Evolutionary conservation across 2,329 filamentous ascomycete genomes (phyloP), one percentile per base, ranked within the genome.

Genomic region (Diplocarpon rosae): DNA sequence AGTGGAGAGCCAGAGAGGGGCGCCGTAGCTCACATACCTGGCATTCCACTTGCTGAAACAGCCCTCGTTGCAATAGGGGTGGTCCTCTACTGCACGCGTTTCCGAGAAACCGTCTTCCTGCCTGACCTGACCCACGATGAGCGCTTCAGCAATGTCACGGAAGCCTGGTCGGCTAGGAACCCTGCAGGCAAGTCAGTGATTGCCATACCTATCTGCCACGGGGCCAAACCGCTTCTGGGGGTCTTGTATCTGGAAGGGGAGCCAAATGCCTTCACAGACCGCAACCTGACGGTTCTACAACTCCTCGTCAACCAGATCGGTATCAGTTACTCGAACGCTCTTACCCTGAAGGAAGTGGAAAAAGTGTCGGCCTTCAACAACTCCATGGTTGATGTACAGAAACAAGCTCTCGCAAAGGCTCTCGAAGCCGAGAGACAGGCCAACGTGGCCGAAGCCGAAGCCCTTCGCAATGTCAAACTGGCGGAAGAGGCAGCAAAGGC

Each of bases 401-500:
- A 83, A 63, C 74, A 76, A 24, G 81, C 85, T 2, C 69, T 89
- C 9, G 74, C 73, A 3, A 80, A 87, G 58, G 84, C 85, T 11
- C 71, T 80, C 44, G 76, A 80, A 48, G 80, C 84, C 0, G 83
- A 89, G 62, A 73, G 73, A 48, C 87, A 88, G 61, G 84, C 85
- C 9, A 87, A 86, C 61, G 68, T 75, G 42, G 85, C 85, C 1
- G 83, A 89, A 60, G 77, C 81, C 0, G 78, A 86, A 58, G 85
- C 85, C 7, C 78, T 85, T 58, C 76, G 80, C 48, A 87, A 86
- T 60, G 83, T 89, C 60, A 82, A 85, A 63, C 72, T 89, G 32
- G 86, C 86, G 13, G 84, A 90, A 59, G 85, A 90, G 62, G 85
- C 85, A 10, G 83, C 84, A 16, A 86, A 84, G 63, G 85, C 84